Percentiles rank a stretch among this genome's conserved stretches.
phyloP scores from a whole-genome alignment of 176 grass and related monocot species.

The Avena atlantica region DNA sequence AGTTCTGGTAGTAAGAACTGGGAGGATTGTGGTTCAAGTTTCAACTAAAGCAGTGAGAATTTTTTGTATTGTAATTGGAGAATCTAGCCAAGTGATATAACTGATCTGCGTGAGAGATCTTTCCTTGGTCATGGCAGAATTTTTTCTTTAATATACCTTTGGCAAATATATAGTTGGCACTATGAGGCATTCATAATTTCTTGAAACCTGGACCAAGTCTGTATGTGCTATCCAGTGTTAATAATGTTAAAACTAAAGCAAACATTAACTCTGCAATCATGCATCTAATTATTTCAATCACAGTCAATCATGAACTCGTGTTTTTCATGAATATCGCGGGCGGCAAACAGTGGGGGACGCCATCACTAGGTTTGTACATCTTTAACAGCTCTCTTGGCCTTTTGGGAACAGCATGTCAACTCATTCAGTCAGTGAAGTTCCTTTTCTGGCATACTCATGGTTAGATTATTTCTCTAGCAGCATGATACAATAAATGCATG shows the following conservation, averaged over 20 bases:
- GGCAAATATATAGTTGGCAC: slow-evolving; percentile 8
- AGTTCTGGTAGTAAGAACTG: slow-evolving; percentile 2
- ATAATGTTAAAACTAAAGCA: slow-evolving; percentile 36
- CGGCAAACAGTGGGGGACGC: slow-evolving; percentile 23
- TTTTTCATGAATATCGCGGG: slow-evolving; percentile 47
- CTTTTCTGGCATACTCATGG: slow-evolving; percentile 29
- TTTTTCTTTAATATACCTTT: slow-evolving; percentile 7
- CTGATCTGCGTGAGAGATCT: neutral
- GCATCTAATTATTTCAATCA: slow-evolving; percentile 36
- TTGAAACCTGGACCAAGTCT: neutral
- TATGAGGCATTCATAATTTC: neutral
- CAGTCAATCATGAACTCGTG: slow-evolving; percentile 41
- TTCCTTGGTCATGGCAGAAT: neutral
- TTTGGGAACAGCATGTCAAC: slow-evolving; percentile 23
- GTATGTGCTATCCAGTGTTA: neutral
- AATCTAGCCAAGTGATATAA: neutral
- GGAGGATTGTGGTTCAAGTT: slow-evolving; percentile 7
- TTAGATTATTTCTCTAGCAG: slow-evolving; percentile 29
- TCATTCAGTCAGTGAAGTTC: slow-evolving; percentile 43
- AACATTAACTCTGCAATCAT: slow-evolving; percentile 35
- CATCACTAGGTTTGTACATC: slow-evolving; percentile 25
- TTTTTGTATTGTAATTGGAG: neutral
- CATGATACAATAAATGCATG: slow-evolving; percentile 9
- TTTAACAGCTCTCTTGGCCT: slow-evolving; percentile 19
- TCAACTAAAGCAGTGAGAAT: neutral